Conservation (phyloP, 2,329 filamentous ascomycete species). For the Aspergillus texensis region DNA sequence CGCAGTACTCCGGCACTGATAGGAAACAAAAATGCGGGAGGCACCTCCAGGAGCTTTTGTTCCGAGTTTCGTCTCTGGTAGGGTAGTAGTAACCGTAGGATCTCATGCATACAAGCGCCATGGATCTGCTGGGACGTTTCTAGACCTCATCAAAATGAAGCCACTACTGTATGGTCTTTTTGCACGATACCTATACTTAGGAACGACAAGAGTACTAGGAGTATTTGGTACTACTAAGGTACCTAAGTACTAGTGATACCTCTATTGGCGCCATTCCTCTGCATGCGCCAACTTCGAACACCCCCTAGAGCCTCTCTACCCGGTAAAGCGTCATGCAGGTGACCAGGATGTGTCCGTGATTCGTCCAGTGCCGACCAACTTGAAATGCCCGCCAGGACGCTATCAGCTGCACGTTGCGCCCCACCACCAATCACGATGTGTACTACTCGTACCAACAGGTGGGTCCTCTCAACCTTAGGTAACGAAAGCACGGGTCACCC, state of each 20-base stretch:
- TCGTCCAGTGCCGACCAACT: conserved; percentile 20
- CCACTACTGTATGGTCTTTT: conserved; percentile 22
- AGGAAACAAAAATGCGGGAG: neutral
- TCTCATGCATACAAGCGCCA: neutral
- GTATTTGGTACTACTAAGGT: conserved; percentile 1
- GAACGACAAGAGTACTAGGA: conserved; percentile 4
- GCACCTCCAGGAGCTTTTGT: neutral
- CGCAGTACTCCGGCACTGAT: neutral
- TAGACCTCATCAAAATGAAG: conserved; percentile 10
- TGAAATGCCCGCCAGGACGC: conserved; percentile 23
- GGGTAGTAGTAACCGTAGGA: neutral
- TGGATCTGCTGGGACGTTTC: conserved; percentile 2
- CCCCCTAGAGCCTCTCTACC: conserved; percentile 18
- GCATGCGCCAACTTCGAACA: conserved; percentile 7
- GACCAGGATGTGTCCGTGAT: conserved; percentile 19
- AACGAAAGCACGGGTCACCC: conserved; percentile 13
- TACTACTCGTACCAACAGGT: conserved; percentile 7
- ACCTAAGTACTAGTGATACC: conserved; percentile 2
- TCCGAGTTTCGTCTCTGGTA: conserved; percentile 15
- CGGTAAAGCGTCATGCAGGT: conserved; percentile 26
- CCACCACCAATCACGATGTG: conserved; percentile 17
- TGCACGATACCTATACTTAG: conserved; percentile 8
- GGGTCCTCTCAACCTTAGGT: conserved; percentile 4
- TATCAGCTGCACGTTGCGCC: conserved; percentile 28
- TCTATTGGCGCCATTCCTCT: conserved; percentile 5